phyloP scores from a whole-genome alignment of 73 alveolate genomes.

The Tetrahymena elliotti region DNA sequence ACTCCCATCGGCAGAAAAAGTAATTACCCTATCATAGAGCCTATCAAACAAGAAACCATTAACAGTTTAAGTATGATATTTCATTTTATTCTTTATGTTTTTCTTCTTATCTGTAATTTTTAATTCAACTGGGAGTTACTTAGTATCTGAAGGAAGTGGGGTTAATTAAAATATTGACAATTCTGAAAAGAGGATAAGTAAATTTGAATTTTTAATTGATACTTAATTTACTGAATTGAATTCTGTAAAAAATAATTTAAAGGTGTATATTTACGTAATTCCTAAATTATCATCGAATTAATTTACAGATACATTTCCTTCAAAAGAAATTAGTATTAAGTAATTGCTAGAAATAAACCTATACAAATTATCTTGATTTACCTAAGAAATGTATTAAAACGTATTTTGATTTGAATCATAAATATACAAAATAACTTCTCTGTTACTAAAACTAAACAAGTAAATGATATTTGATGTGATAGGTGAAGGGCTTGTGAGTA shows the following conservation, averaged over 20 bases:
- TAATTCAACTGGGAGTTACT: neutral
- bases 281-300: neutral
- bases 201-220: neutral
- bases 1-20: neutral
- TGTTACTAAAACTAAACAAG: neutral
- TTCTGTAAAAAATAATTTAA: neutral
- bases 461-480: neutral
- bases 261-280: neutral
- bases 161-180: neutral
- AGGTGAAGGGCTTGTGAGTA: neutral
- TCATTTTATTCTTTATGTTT: neutral
- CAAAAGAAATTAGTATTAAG: neutral
- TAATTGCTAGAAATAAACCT: neutral
- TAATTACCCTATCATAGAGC: neutral
- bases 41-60: neutral
- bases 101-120: neutral
- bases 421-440: neutral
- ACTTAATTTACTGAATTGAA: neutral
- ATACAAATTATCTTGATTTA: neutral
- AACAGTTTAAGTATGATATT: neutral
- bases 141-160: neutral
- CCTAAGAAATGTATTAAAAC: neutral
- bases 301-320: neutral
- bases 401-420: neutral
- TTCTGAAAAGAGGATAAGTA: neutral